Evolutionary conservation across 2,329 filamentous ascomycete genomes (phyloP).

Genomic region (Coniochaeta sp.): DNA sequence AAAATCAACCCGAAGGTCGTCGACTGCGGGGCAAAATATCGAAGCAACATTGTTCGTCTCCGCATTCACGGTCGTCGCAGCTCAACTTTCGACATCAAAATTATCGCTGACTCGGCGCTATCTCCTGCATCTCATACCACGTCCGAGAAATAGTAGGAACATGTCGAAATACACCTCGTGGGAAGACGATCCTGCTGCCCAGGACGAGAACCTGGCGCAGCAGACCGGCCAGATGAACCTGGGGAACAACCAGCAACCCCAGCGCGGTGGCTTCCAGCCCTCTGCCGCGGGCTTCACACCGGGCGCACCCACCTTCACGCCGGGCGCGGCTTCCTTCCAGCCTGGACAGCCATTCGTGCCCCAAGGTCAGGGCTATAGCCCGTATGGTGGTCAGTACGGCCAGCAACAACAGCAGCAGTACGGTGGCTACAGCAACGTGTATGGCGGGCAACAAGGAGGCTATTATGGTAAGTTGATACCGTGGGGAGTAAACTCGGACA

Average conservation of each 20-base stretch:
- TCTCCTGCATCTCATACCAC: not conserved
- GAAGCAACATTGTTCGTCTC: not conserved
- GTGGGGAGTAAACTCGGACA: not conserved
- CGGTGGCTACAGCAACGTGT: conserved; percentile 21
- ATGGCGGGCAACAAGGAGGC: conserved; percentile 32
- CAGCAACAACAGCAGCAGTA: conserved; percentile 18
- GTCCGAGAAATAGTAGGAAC: conserved; percentile 14
- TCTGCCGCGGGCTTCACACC: conserved; percentile 67
- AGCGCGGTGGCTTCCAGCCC: conserved; percentile 50
- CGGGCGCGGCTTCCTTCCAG: conserved; percentile 62
- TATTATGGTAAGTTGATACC: conserved; percentile 14
- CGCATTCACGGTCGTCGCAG: not conserved
- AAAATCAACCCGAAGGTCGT: not conserved
- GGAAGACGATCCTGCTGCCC: conserved; percentile 78
- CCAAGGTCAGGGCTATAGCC: conserved; percentile 38
- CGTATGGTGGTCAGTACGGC: conserved; percentile 16
- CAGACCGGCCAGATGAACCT: conserved; percentile 72
- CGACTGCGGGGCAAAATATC: not conserved
- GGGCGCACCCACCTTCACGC: conserved; percentile 63
- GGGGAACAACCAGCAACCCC: conserved; percentile 44
- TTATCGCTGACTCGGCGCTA: not conserved
- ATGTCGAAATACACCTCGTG: conserved; percentile 94
- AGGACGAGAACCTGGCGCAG: conserved; percentile 71
- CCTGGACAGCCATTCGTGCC: conserved; percentile 48
- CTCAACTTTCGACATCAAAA: conserved; percentile 7